A percentile compares a stretch with the other conserved stretches of the same genome.
Conservation (phyloP, 164 flowering plant species). For the Tinospora cordifolia region DNA sequence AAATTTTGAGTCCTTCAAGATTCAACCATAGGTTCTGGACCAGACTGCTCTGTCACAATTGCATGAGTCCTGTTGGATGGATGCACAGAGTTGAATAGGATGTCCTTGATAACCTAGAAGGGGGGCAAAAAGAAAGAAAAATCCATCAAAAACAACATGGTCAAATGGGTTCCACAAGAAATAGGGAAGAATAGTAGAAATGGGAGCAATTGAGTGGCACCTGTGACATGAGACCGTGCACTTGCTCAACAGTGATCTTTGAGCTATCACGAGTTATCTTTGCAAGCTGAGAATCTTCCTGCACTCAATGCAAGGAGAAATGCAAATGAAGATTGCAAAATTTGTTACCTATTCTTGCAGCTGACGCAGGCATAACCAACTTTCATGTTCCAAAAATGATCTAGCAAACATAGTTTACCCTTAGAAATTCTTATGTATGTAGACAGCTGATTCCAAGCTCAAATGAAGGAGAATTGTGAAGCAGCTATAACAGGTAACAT, state of each 20-base stretch:
- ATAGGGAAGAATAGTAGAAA: not conserved
- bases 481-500: no score
- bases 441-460: no score
- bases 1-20: slow-evolving; percentile 26
- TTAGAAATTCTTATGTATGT: no score
- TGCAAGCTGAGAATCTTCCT: slow-evolving; percentile 94
- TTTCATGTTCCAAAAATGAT: no score
- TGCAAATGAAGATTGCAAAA: not conserved
- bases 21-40: slow-evolving; percentile 89
- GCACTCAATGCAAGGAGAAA: slow-evolving; percentile 15
- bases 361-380: no score
- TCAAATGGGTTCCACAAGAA: not conserved
- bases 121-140: not conserved
- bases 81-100: slow-evolving; percentile 82
- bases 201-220: slow-evolving; percentile 25
- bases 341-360: no score
- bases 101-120: slow-evolving; percentile 91
- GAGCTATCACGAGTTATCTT: slow-evolving; percentile 97
- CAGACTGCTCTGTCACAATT: slow-evolving; percentile 33
- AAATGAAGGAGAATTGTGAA: no score
- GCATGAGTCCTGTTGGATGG: slow-evolving; percentile 34
- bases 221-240: slow-evolving; percentile 99
- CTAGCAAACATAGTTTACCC: no score
- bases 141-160: not conserved
- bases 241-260: slow-evolving; percentile 96